Evolutionary conservation across 768 basidiomycete species (phyloP).

Genomic region (Lentinula sp.): DNA sequence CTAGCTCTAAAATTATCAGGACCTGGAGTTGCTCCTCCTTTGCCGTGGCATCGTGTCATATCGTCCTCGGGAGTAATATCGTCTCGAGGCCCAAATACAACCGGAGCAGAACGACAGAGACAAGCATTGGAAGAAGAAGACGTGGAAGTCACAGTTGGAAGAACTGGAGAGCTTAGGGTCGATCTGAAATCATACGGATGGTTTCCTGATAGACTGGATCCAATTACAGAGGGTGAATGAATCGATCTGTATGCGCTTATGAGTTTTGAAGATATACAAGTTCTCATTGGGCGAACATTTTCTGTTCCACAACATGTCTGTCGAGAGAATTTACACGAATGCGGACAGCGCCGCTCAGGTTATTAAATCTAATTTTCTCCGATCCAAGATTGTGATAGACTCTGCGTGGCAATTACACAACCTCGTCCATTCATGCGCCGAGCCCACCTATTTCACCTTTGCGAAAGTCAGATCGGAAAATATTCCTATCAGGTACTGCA

Average conservation of each 20-base stretch:
- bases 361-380: too few relatives aligned
- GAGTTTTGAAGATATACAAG: too few relatives aligned
- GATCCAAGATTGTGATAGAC: too few relatives aligned
- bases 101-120: slow-evolving; percentile 70
- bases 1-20: slow-evolving; percentile 76
- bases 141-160: slow-evolving; percentile 58
- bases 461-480: too few relatives aligned
- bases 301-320: too few relatives aligned
- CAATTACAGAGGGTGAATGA: slow-evolving; percentile 2
- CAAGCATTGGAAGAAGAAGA: slow-evolving; percentile 78
- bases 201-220: slow-evolving; percentile 44
- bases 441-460: too few relatives aligned
- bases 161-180: slow-evolving; percentile 55
- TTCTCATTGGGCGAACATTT: too few relatives aligned
- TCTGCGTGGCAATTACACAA: too few relatives aligned
- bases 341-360: too few relatives aligned
- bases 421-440: too few relatives aligned
- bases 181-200: slow-evolving; percentile 56
- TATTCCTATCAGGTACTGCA: too few relatives aligned
- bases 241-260: slow-evolving; percentile 22
- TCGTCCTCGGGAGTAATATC: slow-evolving; percentile 68
- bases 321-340: slow-evolving; percentile 45
- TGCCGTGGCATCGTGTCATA: slow-evolving; percentile 82
- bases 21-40: slow-evolving; percentile 50
- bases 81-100: slow-evolving; percentile 77